Conservation (phyloP, 2,329 filamentous ascomycete genomes). For the Microsporum audouinii region DNA sequence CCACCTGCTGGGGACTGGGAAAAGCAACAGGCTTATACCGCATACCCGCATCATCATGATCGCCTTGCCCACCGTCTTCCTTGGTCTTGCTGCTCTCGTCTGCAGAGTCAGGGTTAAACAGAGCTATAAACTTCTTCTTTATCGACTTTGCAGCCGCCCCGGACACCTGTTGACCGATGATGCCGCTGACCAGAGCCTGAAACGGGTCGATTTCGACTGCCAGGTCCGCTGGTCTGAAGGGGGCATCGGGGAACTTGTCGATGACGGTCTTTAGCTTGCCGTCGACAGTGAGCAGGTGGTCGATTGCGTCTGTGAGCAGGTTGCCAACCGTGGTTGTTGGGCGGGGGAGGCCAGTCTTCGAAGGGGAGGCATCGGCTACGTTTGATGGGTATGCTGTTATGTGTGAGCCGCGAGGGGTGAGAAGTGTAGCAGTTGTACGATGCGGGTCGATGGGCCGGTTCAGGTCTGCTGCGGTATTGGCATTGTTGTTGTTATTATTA, state of each 20-base stretch:
- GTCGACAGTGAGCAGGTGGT: conserved; percentile 63
- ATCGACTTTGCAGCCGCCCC: conserved; percentile 84
- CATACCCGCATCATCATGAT: conserved; percentile 1
- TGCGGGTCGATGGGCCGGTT: conserved; percentile 38
- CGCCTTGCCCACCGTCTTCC: conserved; percentile 9
- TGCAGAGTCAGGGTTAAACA: conserved; percentile 43
- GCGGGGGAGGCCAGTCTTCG: conserved; percentile 28
- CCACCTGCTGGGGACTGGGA: conserved; percentile 65
- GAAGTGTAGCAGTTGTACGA: conserved; percentile 39
- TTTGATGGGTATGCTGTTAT: conserved; percentile 38
- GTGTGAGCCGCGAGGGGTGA: conserved; percentile 37
- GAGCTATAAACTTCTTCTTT: conserved; percentile 65
- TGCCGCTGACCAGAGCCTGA: conserved; percentile 66
- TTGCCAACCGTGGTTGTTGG: conserved; percentile 54
- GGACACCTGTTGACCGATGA: conserved; percentile 94
- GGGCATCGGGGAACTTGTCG: conserved; percentile 59
- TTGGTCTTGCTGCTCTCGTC: neutral
- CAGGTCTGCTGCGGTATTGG: conserved; percentile 23
- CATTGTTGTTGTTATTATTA: conserved; percentile 17
- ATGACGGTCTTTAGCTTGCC: conserved; percentile 60
- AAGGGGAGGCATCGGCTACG: conserved; percentile 28
- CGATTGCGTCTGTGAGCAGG: conserved; percentile 62
- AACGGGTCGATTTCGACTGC: conserved; percentile 82
- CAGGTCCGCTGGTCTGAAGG: conserved; percentile 75
- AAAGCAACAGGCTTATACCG: conserved; percentile 39